phyloP scores from a whole-genome alignment of 164 flowering plant genomes.

The Magnolia kwangsiensis region DNA sequence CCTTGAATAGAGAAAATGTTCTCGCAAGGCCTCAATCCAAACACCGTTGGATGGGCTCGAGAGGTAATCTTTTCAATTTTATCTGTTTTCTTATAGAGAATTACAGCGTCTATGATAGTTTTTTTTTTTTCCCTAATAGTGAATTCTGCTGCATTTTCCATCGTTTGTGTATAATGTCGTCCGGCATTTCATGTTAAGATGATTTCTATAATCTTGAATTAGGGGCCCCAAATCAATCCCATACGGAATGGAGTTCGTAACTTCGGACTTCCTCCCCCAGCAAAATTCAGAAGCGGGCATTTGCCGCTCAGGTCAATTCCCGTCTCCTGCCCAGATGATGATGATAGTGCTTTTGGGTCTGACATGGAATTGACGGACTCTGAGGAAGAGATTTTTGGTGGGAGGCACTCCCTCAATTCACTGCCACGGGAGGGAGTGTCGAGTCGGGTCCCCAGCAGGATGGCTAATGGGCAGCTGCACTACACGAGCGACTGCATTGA shows the following conservation, averaged over 20 bases:
- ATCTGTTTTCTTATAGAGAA: background rate
- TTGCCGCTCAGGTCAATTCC: conserved; percentile 45
- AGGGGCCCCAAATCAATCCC: conserved; percentile 36
- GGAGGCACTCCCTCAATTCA: conserved; percentile 49
- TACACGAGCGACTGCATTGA: conserved; percentile 21
- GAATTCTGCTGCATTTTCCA: background rate
- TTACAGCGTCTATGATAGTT: too few species aligned
- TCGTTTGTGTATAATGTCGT: background rate
- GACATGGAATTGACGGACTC: conserved; percentile 63
- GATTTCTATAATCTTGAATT: conserved; percentile 7
- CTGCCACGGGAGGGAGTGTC: conserved; percentile 41
- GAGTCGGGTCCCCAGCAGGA: conserved; percentile 15
- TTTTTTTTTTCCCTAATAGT: too few species aligned
- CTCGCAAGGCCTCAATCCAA: conserved; percentile 46
- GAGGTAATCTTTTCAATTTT: conserved; percentile 25
- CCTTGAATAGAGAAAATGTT: conserved; percentile 26
- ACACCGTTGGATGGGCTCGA: conserved; percentile 40
- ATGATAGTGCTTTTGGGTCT: conserved; percentile 51
- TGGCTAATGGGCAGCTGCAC: conserved; percentile 13
- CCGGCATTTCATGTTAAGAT: conserved; percentile 3
- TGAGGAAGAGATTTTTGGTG: conserved; percentile 59
- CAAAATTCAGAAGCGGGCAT: conserved; percentile 65
- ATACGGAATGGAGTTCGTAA: conserved; percentile 33
- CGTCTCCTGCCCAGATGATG: conserved; percentile 26
- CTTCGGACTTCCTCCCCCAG: conserved; percentile 57